phyloP scores from a whole-genome alignment of 306 rosid species.

The Glycine soja region DNA sequence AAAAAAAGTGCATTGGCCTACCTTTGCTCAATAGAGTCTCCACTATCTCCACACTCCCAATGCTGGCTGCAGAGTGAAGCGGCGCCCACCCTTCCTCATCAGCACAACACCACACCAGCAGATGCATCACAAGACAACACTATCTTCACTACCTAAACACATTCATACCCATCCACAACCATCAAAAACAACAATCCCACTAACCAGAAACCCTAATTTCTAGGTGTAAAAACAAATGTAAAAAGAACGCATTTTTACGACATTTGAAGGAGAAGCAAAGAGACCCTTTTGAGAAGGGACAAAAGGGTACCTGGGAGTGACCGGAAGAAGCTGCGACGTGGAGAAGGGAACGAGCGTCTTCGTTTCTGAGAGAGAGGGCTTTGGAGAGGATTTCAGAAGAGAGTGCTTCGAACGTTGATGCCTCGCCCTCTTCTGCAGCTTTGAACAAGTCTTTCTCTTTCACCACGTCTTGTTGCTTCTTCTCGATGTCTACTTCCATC shows the following conservation, averaged over 20 bases:
- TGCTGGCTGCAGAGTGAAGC: slow-evolving; percentile 91
- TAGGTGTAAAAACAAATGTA: no score
- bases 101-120: slow-evolving; percentile 51
- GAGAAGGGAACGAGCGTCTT: slow-evolving; percentile 84
- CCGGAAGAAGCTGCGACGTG: slow-evolving; percentile 80
- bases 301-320: slow-evolving; percentile 62
- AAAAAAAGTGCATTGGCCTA: slow-evolving; percentile 52
- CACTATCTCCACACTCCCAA: slow-evolving; percentile 67
- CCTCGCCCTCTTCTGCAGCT: slow-evolving; percentile 80
- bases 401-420: slow-evolving; percentile 58
- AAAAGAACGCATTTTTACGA: neutral
- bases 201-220: slow-evolving; percentile 4
- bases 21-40: slow-evolving; percentile 71
- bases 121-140: slow-evolving; percentile 63
- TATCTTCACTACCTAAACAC: slow-evolving; percentile 65
- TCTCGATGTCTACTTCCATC: slow-evolving; percentile 66
- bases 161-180: slow-evolving; percentile 10
- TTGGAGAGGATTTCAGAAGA: slow-evolving; percentile 57
- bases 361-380: slow-evolving; percentile 71
- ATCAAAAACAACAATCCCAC: neutral
- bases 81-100: slow-evolving; percentile 99
- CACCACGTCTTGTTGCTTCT: slow-evolving; percentile 36
- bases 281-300: slow-evolving; percentile 21
- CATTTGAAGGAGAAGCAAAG: neutral
- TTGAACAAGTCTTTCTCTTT: slow-evolving; percentile 68